Conservation (phyloP, 1,284 basidiomycete genomes). For the Caloboletus inedulis region DNA sequence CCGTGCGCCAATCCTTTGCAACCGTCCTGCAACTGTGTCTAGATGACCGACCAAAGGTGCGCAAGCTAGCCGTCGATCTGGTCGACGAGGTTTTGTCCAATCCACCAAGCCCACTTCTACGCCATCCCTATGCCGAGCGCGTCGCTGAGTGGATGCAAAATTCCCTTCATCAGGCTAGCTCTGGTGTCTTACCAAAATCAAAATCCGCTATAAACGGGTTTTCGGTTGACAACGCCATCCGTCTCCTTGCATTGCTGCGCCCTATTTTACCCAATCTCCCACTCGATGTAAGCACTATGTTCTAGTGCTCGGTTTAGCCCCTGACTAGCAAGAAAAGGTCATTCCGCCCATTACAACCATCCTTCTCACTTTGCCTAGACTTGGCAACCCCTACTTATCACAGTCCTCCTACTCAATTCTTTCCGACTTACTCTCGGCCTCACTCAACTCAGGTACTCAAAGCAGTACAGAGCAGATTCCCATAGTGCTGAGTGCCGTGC, state of each 20-base stretch:
- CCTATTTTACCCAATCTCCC: conserved; percentile 63
- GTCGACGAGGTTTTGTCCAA: conserved; percentile 72
- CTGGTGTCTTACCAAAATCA: conserved; percentile 56
- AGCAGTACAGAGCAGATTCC: conserved; percentile 59
- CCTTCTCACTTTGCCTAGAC: conserved; percentile 75
- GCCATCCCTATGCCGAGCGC: conserved; percentile 83
- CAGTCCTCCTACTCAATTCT: conserved; percentile 80
- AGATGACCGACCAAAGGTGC: conserved; percentile 91
- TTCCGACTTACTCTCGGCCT: conserved; percentile 65
- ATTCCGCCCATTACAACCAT: conserved; percentile 65
- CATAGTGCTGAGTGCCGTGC: conserved; percentile 68
- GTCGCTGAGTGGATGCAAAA: conserved; percentile 78
- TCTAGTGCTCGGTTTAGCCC: conserved; percentile 10
- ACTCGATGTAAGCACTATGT: conserved; percentile 49
- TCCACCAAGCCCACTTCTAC: conserved; percentile 71
- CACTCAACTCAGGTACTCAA: conserved; percentile 36
- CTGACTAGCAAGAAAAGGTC: conserved; percentile 44
- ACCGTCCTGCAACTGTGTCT: conserved; percentile 79
- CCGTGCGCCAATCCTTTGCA: conserved; percentile 73
- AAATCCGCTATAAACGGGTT: conserved; percentile 57
- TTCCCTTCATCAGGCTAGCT: conserved; percentile 64
- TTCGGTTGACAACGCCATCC: conserved; percentile 73
- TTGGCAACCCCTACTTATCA: conserved; percentile 83
- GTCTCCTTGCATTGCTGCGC: conserved; percentile 74
- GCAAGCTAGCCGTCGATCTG: conserved; percentile 86